Evolutionary conservation across 345 rosid genomes (phyloP).

Genomic region (Euclidium syriacum): DNA sequence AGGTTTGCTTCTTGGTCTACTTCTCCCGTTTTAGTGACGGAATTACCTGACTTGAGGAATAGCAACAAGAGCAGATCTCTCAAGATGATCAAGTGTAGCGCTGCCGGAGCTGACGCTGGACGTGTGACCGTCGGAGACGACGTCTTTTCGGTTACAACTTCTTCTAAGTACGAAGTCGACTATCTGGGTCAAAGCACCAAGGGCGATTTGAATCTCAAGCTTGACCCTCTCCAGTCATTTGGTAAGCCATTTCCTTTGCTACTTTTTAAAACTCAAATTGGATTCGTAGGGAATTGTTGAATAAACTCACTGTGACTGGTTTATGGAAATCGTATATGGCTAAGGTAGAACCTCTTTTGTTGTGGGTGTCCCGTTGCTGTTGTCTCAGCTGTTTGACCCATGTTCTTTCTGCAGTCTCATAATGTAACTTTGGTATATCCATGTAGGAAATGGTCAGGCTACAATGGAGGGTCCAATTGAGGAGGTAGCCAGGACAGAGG

Average conservation of each 20-base stretch:
- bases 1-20: not conserved
- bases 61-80: slow-evolving; percentile 13
- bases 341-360: not conserved
- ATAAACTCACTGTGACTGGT: not conserved
- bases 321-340: not conserved
- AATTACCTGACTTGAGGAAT: not conserved
- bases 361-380: not conserved
- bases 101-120: slow-evolving; percentile 28
- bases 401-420: not conserved
- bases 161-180: slow-evolving; percentile 65
- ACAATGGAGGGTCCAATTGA: slow-evolving; percentile 84
- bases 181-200: slow-evolving; percentile 91
- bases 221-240: slow-evolving; percentile 49
- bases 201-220: slow-evolving; percentile 85
- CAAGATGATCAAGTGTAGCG: slow-evolving; percentile 30
- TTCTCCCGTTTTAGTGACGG: not conserved
- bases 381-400: not conserved
- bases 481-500: slow-evolving; percentile 73
- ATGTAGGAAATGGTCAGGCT: slow-evolving; percentile 52
- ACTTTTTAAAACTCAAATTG: not conserved
- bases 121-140: slow-evolving; percentile 40
- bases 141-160: slow-evolving; percentile 64
- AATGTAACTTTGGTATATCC: slow-evolving; percentile 7
- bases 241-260: slow-evolving; percentile 8
- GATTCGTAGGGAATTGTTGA: not conserved